Evolutionary conservation across 306 rosid genomes (phyloP).

Genomic region (Gleditsia sinensis): DNA sequence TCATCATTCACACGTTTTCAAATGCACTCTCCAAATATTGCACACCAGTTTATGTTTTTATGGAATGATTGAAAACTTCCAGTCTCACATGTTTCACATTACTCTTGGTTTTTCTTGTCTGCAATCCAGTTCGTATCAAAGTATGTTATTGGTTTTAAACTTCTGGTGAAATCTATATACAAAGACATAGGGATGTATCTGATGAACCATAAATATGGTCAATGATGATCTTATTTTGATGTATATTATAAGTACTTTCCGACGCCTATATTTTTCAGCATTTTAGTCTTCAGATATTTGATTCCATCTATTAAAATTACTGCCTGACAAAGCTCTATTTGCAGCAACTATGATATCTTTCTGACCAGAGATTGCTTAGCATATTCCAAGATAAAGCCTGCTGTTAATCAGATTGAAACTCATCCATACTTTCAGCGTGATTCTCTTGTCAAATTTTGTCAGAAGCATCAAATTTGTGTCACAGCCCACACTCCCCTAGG

Average conservation of each 20-base stretch:
- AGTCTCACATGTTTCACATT: not conserved
- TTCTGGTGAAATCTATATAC: not conserved
- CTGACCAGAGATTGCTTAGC: slow-evolving; percentile 90
- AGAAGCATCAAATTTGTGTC: slow-evolving; percentile 78
- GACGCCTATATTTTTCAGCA: not conserved
- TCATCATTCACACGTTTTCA: slow-evolving; percentile 4
- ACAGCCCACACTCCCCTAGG: slow-evolving; percentile 96
- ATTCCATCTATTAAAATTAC: slow-evolving; percentile 23
- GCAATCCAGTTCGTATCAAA: not conserved
- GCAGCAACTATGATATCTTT: slow-evolving; percentile 93
- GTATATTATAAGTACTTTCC: not conserved
- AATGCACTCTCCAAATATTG: not conserved
- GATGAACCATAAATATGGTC: slow-evolving; percentile 7
- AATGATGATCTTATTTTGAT: not conserved
- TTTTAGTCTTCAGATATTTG: not conserved
- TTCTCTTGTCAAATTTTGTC: slow-evolving; percentile 81
- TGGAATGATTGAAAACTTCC: slow-evolving; percentile 8
- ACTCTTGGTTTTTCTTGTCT: not conserved
- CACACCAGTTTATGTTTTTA: slow-evolving; percentile 14
- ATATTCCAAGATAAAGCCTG: slow-evolving; percentile 91
- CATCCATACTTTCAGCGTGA: slow-evolving; percentile 97
- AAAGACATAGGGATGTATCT: slow-evolving; percentile 5
- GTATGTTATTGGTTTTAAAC: not conserved
- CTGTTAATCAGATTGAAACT: slow-evolving; percentile 92
- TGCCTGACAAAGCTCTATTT: slow-evolving; percentile 48